A percentile compares a stretch with the other conserved stretches of the same genome.
These are phyloP conservation scores for Aureobasidium melanogenum DNA, from an alignment of 2,329 filamentous ascomycete species.

Conservation along the genomic window DNA sequence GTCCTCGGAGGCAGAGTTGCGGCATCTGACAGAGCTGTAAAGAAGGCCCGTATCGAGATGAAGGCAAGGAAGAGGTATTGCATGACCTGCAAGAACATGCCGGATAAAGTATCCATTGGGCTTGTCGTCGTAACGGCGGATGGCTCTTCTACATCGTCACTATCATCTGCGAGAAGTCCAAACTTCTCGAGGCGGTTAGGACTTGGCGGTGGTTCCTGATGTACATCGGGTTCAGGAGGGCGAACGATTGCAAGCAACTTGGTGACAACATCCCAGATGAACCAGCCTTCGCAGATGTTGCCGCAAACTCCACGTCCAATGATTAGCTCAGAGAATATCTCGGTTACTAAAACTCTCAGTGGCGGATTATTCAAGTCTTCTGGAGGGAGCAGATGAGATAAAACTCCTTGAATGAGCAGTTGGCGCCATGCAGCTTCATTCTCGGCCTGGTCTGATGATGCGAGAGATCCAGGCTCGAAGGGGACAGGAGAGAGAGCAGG, in stretches of 20 bases:
- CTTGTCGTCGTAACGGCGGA: background rate
- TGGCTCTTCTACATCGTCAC: background rate
- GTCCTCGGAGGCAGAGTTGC: constrained; percentile 55
- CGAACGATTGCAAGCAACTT: constrained; percentile 49
- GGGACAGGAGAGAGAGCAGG: constrained; percentile 74
- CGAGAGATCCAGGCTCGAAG: constrained; percentile 41
- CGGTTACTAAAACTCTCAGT: constrained; percentile 70
- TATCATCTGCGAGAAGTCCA: constrained; percentile 40
- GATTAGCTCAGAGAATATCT: constrained; percentile 85
- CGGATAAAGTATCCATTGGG: background rate
- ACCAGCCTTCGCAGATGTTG: constrained; percentile 77
- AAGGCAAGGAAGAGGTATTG: constrained; percentile 42
- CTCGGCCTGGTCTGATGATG: constrained; percentile 46
- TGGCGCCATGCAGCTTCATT: constrained; percentile 82
- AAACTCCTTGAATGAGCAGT: constrained; percentile 70
- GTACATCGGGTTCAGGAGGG: constrained; percentile 22
- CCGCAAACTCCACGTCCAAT: constrained; percentile 72
- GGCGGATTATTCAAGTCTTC: constrained; percentile 87
- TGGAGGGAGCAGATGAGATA: constrained; percentile 79
- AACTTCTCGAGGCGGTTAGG: constrained; percentile 46
- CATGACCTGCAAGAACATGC: constrained; percentile 39
- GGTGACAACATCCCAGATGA: constrained; percentile 75
- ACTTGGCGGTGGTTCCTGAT: constrained; percentile 15
- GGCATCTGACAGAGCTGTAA: constrained; percentile 56
- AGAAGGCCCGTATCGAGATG: constrained; percentile 52